Evolutionary conservation across 371 early-diverging fungal species (phyloP).

Genomic region (Rhizopus stolonifer): DNA sequence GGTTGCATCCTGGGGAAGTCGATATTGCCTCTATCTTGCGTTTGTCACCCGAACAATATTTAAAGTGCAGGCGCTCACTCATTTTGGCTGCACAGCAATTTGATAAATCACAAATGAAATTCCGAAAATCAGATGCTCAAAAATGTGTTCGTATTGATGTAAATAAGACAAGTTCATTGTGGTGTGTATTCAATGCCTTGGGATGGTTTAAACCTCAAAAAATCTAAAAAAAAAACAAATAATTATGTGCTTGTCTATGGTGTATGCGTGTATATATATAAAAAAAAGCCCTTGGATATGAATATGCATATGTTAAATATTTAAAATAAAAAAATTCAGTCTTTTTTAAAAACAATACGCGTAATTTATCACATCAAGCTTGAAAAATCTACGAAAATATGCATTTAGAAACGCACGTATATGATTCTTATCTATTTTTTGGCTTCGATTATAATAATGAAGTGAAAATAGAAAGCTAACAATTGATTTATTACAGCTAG

Average conservation of each 20-base stretch:
- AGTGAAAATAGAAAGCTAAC: too few species aligned
- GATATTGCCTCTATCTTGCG: conserved; percentile 69
- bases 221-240: background rate
- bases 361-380: too few species aligned
- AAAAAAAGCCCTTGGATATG: background rate
- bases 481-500: too few species aligned
- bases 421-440: too few species aligned
- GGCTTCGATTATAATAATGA: too few species aligned
- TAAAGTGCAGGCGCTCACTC: conserved; percentile 48
- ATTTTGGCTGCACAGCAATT: conserved; percentile 40
- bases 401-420: too few species aligned
- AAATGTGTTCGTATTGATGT: conserved; percentile 51
- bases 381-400: too few species aligned
- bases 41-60: conserved; percentile 71
- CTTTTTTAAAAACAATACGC: too few species aligned
- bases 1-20: conserved; percentile 60
- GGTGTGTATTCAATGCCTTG: conserved; percentile 40
- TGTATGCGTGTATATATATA: conserved; percentile 1
- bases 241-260: background rate
- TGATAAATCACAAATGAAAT: conserved; percentile 25
- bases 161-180: conserved; percentile 47
- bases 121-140: conserved; percentile 52
- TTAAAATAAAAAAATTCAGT: too few species aligned
- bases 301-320: background rate
- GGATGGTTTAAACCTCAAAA: conserved; percentile 39